A percentile compares a stretch with the other conserved stretches of the same genome.
phyloP scores from a whole-genome alignment of 306 rosid species.

The Prunus kanzakura region DNA sequence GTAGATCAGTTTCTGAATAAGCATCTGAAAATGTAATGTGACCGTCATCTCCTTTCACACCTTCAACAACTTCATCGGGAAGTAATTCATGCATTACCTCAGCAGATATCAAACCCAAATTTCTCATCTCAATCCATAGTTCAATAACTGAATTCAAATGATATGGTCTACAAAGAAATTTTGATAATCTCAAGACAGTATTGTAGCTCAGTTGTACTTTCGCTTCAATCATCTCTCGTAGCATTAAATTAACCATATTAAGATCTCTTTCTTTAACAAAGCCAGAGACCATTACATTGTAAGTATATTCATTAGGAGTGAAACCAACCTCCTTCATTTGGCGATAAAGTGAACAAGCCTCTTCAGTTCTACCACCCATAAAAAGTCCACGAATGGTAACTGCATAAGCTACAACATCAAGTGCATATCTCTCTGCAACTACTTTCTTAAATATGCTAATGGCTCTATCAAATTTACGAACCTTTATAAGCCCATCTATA shows the following conservation, averaged over 20 bases:
- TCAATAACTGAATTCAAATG: constrained; percentile 11
- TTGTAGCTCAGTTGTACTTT: constrained; percentile 37
- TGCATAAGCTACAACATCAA: constrained; percentile 46
- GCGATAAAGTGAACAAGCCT: constrained; percentile 42
- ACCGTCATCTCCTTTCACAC: constrained; percentile 25
- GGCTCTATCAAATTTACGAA: constrained; percentile 41
- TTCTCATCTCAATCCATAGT: constrained; percentile 48
- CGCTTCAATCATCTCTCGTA: constrained; percentile 58
- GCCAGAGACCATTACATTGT: constrained; percentile 43
- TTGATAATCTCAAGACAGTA: constrained; percentile 40
- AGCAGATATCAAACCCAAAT: constrained; percentile 46
- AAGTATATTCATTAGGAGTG: constrained; percentile 39
- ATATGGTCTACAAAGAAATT: constrained; percentile 22
- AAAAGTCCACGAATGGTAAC: constrained; percentile 53
- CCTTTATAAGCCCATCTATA: constrained; percentile 47
- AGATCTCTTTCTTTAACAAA: constrained; percentile 38
- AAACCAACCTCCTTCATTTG: constrained; percentile 55
- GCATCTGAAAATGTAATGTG: constrained; percentile 9
- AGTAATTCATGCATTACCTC: constrained; percentile 14
- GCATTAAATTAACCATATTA: constrained; percentile 34
- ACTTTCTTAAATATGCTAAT: constrained; percentile 33
- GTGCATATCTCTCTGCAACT: constrained; percentile 29
- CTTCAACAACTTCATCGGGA: constrained; percentile 8
- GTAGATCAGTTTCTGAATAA: constrained; percentile 15
- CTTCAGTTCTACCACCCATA: constrained; percentile 47